Base-by-base conservation (phyloP, 2,329 filamentous ascomycete species). In the Bimuria novae-zelandiae region DNA sequence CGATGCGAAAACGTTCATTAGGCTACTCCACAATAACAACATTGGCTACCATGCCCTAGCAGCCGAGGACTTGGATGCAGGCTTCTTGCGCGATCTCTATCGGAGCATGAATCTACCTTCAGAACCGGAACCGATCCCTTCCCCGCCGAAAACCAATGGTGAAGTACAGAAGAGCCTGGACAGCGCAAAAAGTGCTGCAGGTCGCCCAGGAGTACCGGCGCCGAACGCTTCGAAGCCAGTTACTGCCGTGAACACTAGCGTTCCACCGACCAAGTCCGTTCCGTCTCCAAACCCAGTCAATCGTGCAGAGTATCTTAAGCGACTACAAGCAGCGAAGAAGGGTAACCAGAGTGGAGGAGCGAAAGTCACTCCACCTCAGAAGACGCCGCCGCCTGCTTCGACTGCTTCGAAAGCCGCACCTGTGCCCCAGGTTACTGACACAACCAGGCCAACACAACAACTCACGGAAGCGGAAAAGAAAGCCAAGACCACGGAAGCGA, bases 241-340 rank as follows among this genome's bases (percentile, higher is more conserved):
- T 0, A 58, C 67, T 5, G 35, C 60, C 3, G 44, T 70, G 7
- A 68, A 63, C 33, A 68, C 65, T 3, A 64, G 59, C 25, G 22
- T 62, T 19, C 63, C 62, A 27, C 51, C 59, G 39, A 49, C 52
- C 11, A 60, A 56, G 56, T 40, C 80, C 77, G 57, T 78, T 14
- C 56, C 60, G 3, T 66, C 62, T 7, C 65, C 82, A 11, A 19
- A 8, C 17, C 33, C 10, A 7, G 79, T 89, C 58, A 85, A 89
- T 64, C 82, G 89, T 19, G 90, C 89, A 61, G 89, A 91, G 59
- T 84, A 89, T 36, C 90, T 93, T 54, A 89, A 89, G 3, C 84
- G 87, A 43, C 80, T 92, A 50, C 79, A 92, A 49, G 89, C 89
- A n/a, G 85, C 84, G 1, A 92, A 89, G 69, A 82, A 81, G 46